Percentiles rank a stretch among this genome's conserved stretches.
phyloP scores from a whole-genome alignment of 2,329 filamentous ascomycete genomes.

The Neopestalotiopsis clavispora region DNA sequence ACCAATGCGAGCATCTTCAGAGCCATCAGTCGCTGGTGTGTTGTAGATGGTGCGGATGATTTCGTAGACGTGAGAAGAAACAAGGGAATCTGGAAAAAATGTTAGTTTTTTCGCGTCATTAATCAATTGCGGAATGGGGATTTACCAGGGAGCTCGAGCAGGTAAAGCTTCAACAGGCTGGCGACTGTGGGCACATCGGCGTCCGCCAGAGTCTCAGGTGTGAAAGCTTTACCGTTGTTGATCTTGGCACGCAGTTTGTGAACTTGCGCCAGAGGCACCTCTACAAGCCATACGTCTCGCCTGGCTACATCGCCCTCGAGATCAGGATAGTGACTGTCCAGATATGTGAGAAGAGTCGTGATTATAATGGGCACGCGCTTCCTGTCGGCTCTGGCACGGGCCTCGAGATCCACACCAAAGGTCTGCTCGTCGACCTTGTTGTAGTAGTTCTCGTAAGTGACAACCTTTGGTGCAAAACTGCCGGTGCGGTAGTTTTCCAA shows the following conservation, averaged over 20 bases:
- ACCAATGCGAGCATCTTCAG: conserved; percentile 80
- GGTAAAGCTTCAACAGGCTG: conserved; percentile 89
- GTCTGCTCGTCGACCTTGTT: conserved; percentile 97
- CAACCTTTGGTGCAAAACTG: conserved; percentile 86
- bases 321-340: conserved; percentile 96
- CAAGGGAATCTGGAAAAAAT: conserved; percentile 77
- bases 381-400: conserved; percentile 87
- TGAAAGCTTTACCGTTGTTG: conserved; percentile 84
- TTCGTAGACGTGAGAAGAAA: conserved; percentile 97
- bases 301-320: conserved; percentile 95
- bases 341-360: conserved; percentile 90
- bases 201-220: conserved; percentile 77
- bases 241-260: conserved; percentile 83
- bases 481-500: conserved; percentile 97
- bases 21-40: conserved; percentile 76
- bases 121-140: conserved; percentile 19
- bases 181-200: conserved; percentile 96
- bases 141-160: conserved; percentile 91
- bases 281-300: conserved; percentile 90
- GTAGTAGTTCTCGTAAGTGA: conserved; percentile 98
- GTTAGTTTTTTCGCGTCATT: conserved; percentile 30
- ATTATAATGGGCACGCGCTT: conserved; percentile 94
- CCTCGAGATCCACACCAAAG: conserved; percentile 97
- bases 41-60: conserved; percentile 98
- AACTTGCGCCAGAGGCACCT: conserved; percentile 83